Percentiles rank a stretch among this genome's conserved stretches.
Conservation (phyloP, 106 monocot genomes). For the Allium cepa region DNA sequence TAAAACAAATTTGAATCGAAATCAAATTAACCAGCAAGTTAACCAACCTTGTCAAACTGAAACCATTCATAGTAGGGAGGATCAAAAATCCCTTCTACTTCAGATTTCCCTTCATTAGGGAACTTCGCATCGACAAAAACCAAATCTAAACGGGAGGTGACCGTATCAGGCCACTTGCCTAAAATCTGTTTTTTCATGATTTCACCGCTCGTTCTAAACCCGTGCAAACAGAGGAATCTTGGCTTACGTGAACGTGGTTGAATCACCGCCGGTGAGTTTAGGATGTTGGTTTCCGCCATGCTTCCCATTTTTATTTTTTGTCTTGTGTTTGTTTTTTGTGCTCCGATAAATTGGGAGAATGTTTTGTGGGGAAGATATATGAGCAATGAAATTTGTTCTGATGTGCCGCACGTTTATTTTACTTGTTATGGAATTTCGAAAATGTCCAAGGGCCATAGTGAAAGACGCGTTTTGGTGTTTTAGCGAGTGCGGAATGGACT, state of each 20-base stretch:
- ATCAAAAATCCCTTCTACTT: slow-evolving; percentile 80
- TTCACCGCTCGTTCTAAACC: slow-evolving; percentile 88
- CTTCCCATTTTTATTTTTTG: slow-evolving; percentile 25
- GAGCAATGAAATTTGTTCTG: background rate
- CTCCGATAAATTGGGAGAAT: background rate
- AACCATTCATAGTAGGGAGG: slow-evolving; percentile 97
- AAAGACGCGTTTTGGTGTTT: no score
- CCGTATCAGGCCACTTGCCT: slow-evolving; percentile 71
- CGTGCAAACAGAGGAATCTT: slow-evolving; percentile 86
- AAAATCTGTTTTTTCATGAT: slow-evolving; percentile 82
- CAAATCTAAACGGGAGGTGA: slow-evolving; percentile 72
- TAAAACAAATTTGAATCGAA: background rate
- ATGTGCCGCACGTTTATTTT: background rate
- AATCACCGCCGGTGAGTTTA: background rate
- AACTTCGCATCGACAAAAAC: slow-evolving; percentile 83
- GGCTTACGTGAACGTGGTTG: slow-evolving; percentile 17
- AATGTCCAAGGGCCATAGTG: no score
- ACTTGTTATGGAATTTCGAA: background rate
- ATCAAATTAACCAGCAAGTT: background rate
- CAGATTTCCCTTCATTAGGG: slow-evolving; percentile 73
- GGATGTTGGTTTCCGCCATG: slow-evolving; percentile 9
- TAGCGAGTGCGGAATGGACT: no score
- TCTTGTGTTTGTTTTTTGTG: background rate
- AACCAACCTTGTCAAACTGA: slow-evolving; percentile 68
- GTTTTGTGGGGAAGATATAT: background rate